Conservation (phyloP, 495 filamentous ascomycete genomes). For the Aspergillus campestris region DNA sequence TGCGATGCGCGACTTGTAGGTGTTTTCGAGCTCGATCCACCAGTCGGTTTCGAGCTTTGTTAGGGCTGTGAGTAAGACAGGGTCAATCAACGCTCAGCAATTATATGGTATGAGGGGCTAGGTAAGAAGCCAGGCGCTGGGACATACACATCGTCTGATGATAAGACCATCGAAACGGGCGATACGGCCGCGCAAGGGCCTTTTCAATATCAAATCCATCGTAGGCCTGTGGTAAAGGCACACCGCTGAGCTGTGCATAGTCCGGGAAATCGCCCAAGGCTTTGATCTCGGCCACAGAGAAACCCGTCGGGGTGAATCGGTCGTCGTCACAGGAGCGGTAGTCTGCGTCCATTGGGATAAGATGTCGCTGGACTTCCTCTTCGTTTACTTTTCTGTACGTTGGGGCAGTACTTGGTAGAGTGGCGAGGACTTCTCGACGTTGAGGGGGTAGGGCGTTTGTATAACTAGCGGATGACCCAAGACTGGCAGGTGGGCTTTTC, state of each 20-base stretch:
- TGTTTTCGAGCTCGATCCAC: slow-evolving; percentile 85
- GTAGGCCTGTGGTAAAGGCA: slow-evolving; percentile 65
- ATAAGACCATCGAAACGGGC: slow-evolving; percentile 82
- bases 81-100: neutral
- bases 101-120: no score
- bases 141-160: slow-evolving; percentile 89
- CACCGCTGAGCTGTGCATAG: slow-evolving; percentile 69
- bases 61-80: slow-evolving; percentile 47
- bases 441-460: slow-evolving; percentile 48
- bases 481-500: slow-evolving; percentile 26
- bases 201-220: slow-evolving; percentile 54
- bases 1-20: slow-evolving; percentile 59
- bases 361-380: slow-evolving; percentile 20
- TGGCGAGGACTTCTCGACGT: slow-evolving; percentile 41
- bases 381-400: slow-evolving; percentile 21
- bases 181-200: slow-evolving; percentile 60
- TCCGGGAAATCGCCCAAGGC: slow-evolving; percentile 75
- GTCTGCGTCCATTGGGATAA: slow-evolving; percentile 37
- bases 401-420: slow-evolving; percentile 14
- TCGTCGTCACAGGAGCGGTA: slow-evolving; percentile 30
- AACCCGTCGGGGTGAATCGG: slow-evolving; percentile 48
- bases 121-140: neutral
- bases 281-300: slow-evolving; percentile 63
- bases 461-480: slow-evolving; percentile 27
- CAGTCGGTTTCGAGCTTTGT: slow-evolving; percentile 76